A percentile compares a stretch with the other conserved stretches of the same genome.
phyloP scores from a whole-genome alignment of 192 early-diverging fungal genomes.

The Umbelopsis ramanniana region DNA sequence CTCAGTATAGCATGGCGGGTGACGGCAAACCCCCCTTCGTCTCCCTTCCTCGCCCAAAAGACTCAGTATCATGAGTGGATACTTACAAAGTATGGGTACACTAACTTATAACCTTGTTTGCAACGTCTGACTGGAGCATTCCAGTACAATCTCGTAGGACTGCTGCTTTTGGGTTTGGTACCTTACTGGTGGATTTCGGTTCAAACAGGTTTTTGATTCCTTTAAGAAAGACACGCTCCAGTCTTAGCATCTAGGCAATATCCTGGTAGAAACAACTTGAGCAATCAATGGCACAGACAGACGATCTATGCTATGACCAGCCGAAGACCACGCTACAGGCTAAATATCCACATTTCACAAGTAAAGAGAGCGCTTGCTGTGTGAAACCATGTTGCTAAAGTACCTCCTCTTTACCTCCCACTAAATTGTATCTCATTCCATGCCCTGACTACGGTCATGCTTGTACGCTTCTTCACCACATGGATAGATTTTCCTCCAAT shows the following conservation, averaged over 20 bases:
- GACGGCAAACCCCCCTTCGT: no score
- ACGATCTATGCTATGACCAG: neutral
- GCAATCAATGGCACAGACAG: neutral
- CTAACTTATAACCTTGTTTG: neutral
- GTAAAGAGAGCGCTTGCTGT: neutral
- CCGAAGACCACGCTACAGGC: no score
- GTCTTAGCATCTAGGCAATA: neutral
- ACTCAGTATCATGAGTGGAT: no score
- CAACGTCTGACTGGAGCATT: no score
- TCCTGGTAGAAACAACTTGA: neutral
- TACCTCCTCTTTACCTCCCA: neutral
- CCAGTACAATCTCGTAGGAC: no score
- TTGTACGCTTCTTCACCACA: neutral
- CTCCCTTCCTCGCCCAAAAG: no score
- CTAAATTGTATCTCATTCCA: neutral
- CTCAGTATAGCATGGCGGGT: neutral
- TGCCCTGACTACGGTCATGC: neutral
- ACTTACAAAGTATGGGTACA: neutral
- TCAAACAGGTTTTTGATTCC: constrained; percentile 6
- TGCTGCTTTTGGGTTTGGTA: no score
- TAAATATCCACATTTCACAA: no score
- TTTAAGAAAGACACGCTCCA: neutral
- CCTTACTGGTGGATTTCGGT: neutral
- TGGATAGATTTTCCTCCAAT: neutral
- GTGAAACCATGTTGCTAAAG: neutral